Percentiles rank a stretch among this genome's conserved stretches.
These are phyloP conservation scores for Epichloe aotearoae DNA, from an alignment of 2,329 filamentous ascomycete genomes.

Conservation along the genomic window DNA sequence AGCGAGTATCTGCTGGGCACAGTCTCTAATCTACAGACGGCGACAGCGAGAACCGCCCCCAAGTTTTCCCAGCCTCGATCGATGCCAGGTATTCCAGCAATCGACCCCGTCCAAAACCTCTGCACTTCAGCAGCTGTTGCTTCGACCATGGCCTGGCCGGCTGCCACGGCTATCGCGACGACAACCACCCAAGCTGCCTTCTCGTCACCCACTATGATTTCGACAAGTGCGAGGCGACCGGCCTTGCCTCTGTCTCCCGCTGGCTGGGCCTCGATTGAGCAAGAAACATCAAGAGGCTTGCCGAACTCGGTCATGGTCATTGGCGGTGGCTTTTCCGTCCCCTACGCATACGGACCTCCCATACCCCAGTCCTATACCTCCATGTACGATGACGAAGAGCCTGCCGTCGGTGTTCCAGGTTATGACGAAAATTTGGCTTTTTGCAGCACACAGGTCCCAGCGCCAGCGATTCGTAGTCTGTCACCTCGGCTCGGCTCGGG, in stretches of 20 bases:
- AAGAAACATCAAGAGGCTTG: slow-evolving; percentile 10
- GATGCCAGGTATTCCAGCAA: slow-evolving; percentile 11
- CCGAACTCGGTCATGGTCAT: slow-evolving; percentile 11
- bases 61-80: slow-evolving; percentile 12
- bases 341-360: slow-evolving; percentile 16
- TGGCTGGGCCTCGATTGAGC: slow-evolving; percentile 22
- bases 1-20: slow-evolving; percentile 13
- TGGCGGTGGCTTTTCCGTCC: slow-evolving; percentile 14
- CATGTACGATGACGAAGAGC: slow-evolving; percentile 19
- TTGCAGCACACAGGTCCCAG: slow-evolving; percentile 23
- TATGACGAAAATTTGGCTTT: slow-evolving; percentile 21
- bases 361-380: slow-evolving; percentile 20
- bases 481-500: slow-evolving; percentile 33
- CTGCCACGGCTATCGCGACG: slow-evolving; percentile 28
- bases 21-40: slow-evolving; percentile 8
- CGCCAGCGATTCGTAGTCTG: slow-evolving; percentile 34
- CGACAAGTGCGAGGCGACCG: slow-evolving; percentile 11
- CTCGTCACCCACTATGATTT: slow-evolving; percentile 24
- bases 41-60: slow-evolving; percentile 9
- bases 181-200: slow-evolving; percentile 34
- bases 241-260: slow-evolving; percentile 17
- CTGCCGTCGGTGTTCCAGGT: slow-evolving; percentile 19
- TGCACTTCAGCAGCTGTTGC: slow-evolving; percentile 12
- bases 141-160: slow-evolving; percentile 17
- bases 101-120: slow-evolving; percentile 9